Evolutionary conservation across 2,329 filamentous ascomycete species (phyloP).

Genomic region (Coleophoma crateriformis): DNA sequence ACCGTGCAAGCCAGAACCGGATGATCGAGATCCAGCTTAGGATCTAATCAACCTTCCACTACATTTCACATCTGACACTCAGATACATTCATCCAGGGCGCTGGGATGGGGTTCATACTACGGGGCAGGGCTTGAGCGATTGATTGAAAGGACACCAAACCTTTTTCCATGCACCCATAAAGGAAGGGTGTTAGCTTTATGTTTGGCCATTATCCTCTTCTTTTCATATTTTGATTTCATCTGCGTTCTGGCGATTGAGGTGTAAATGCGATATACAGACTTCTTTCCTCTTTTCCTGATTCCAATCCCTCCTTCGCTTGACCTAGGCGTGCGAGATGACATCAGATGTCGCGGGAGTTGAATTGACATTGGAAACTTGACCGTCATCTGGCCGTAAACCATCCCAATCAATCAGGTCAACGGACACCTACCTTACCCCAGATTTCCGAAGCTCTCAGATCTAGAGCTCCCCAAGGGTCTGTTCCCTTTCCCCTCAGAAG

Average conservation of each 20-base stretch:
- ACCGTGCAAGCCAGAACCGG: background rate
- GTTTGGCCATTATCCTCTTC: no score
- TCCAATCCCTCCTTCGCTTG: background rate
- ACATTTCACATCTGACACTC: background rate
- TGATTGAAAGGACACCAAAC: background rate
- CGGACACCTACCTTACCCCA: no score
- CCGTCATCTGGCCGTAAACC: no score
- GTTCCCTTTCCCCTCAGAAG: no score
- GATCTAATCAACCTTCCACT: background rate
- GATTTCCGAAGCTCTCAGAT: no score
- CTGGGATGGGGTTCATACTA: background rate
- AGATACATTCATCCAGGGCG: slow-evolving; percentile 1
- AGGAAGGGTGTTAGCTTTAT: no score
- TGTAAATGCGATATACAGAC: slow-evolving; percentile 1
- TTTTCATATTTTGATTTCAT: background rate
- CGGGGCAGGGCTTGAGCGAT: background rate
- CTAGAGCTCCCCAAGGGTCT: no score
- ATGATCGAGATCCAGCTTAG: background rate
- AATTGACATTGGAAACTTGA: no score
- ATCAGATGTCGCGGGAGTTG: no score
- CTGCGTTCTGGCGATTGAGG: slow-evolving; percentile 1
- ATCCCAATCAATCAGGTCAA: no score
- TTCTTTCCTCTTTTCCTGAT: background rate
- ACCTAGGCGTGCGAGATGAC: no score
- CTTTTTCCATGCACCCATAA: no score